Evolutionary conservation across 768 basidiomycete species (phyloP), one percentile per base, ranked within the genome.

Genomic region (Hypsizygus marmoreus): DNA sequence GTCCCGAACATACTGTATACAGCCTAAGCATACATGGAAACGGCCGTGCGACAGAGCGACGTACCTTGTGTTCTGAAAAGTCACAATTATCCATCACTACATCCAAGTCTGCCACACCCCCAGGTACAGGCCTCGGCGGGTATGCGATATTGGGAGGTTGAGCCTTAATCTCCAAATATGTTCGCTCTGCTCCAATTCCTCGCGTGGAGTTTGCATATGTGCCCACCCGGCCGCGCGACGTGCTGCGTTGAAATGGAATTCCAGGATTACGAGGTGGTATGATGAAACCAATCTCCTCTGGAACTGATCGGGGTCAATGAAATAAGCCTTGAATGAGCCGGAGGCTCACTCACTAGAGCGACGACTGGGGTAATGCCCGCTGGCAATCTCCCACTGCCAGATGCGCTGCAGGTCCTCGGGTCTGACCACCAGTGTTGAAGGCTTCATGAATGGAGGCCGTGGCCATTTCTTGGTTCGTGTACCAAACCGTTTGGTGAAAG

Each of bases 331-430:
- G n/a, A n/a, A n/a, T n/a, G n/a, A n/a, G n/a, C n/a, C n/a, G n/a
- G n/a, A n/a, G n/a, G n/a, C n/a, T n/a, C n/a, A 76, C 89, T 60
- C 66, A 92, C 94, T 79, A 56, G 76, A 75, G 45, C 80, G 76
- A 43, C 80, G 76, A 67, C 90, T 94, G 7, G 95, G 95, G 72
- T 93, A 93, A 68, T 97, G 94, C 1, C 97, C 97, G 51, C 91
- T 90, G 24, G 82, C 72, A 45, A 98, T 79, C 68, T 99, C 95
- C 94, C 94, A 98, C 49, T 84, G 75, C 95, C 95, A 98, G 65
- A 99, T 90, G 45, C 86, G 77, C 58, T 88, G 89, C 31, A 97
- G 62, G 59, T 97, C 93, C 46, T 88, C 82, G 37, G 84, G 75
- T 45, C 74, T 73, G 59, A 80, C 92, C 26, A 93, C 80, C 22